phyloP scores from a whole-genome alignment of 139 green algal species.

The Coelastrella sp. region DNA sequence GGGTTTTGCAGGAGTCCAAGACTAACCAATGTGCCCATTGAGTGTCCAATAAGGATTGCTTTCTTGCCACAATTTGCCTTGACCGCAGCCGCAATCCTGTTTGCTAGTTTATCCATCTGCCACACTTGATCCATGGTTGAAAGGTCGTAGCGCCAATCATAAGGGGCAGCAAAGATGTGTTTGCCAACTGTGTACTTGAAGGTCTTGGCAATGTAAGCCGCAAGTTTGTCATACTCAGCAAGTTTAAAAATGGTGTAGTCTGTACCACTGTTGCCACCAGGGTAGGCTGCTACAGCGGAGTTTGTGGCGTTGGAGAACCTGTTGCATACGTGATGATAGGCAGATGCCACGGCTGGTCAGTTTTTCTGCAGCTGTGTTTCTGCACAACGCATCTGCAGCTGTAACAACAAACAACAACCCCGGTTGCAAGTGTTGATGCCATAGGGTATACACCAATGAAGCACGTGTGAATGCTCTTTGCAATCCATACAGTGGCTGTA shows the following conservation, averaged over 20 bases:
- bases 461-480: too few species aligned
- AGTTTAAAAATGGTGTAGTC: background rate
- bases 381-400: too few species aligned
- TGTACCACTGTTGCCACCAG: background rate
- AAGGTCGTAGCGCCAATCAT: background rate
- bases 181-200: background rate
- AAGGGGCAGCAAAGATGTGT: background rate
- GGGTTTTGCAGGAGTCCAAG: background rate
- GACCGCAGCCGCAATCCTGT: background rate
- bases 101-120: background rate
- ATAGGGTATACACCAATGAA: too few species aligned
- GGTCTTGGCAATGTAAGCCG: background rate
- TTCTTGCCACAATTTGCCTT: background rate
- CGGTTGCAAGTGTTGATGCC: too few species aligned
- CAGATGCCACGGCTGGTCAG: background rate
- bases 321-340: background rate
- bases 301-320: background rate
- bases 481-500: too few species aligned
- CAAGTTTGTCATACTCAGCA: background rate
- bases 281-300: background rate
- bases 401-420: too few species aligned
- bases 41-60: background rate
- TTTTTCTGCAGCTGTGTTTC: background rate
- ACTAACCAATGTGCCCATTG: background rate
- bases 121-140: background rate